Conservation (phyloP, 176 grass and related monocot species). For the Chrysopogon serrulatus region DNA sequence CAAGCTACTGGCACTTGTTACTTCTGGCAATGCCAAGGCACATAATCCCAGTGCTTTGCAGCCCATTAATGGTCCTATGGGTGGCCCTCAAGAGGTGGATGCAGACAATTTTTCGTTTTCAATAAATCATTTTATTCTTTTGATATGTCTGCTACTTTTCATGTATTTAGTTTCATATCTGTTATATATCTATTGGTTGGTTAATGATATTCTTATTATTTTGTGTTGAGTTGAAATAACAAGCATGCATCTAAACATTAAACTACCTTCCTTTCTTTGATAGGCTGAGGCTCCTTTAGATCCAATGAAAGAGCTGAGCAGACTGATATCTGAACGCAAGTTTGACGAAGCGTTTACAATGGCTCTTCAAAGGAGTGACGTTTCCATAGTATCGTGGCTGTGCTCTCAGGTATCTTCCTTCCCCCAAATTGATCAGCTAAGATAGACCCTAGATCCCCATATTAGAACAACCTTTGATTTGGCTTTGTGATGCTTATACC, state of each 20-base stretch:
- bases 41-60: slow-evolving; percentile 51
- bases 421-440: slow-evolving; percentile 2
- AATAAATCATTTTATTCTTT: background rate
- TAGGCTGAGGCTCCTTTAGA: slow-evolving; percentile 81
- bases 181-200: background rate
- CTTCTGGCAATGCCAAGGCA: slow-evolving; percentile 59
- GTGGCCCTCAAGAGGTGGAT: slow-evolving; percentile 56
- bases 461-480: background rate
- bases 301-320: slow-evolving; percentile 77
- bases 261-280: background rate
- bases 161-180: slow-evolving; percentile 2
- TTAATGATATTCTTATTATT: background rate
- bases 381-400: slow-evolving; percentile 95
- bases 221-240: background rate
- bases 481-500: slow-evolving; percentile 18
- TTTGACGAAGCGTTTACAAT: slow-evolving; percentile 94
- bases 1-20: slow-evolving; percentile 71
- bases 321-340: slow-evolving; percentile 78
- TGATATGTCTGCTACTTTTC: background rate
- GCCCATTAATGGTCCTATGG: slow-evolving; percentile 65
- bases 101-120: background rate
- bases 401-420: slow-evolving; percentile 77
- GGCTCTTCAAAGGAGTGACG: slow-evolving; percentile 90
- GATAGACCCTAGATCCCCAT: background rate
- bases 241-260: background rate